Percentiles rank a stretch among this genome's conserved stretches.
Evolutionary conservation across 177 flowering plant species (phyloP).

Genomic region (Vitis hybrid): DNA sequence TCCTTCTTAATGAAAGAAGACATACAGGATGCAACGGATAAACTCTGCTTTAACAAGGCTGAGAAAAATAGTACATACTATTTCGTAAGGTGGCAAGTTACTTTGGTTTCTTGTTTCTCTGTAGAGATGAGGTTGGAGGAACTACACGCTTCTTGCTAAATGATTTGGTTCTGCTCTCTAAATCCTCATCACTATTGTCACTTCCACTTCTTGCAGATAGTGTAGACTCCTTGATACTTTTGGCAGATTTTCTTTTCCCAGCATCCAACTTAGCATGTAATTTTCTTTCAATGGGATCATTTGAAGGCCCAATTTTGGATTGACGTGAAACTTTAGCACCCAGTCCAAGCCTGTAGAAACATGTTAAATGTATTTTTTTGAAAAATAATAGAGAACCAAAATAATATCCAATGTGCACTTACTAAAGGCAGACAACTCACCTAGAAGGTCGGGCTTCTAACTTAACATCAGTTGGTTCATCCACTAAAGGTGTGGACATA

Average conservation of each 20-base stretch:
- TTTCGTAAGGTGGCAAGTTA: background rate
- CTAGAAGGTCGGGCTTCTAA: constrained; percentile 34
- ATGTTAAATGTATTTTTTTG: background rate
- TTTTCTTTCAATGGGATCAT: constrained; percentile 54
- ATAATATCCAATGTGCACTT: background rate
- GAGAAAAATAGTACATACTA: background rate
- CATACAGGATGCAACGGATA: no score
- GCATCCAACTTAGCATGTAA: constrained; percentile 44
- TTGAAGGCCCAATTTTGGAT: constrained; percentile 26
- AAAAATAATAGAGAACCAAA: background rate
- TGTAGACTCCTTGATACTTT: constrained; percentile 28
- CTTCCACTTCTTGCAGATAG: constrained; percentile 20
- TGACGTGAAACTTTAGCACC: constrained; percentile 55
- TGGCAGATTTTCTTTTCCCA: constrained; percentile 35
- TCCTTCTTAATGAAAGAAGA: no score
- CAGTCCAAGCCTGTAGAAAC: constrained; percentile 32
- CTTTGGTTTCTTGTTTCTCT: constrained; percentile 29
- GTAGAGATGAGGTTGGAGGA: constrained; percentile 16
- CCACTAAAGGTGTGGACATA: constrained; percentile 29
- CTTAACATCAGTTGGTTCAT: constrained; percentile 27
- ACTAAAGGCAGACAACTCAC: constrained; percentile 20
- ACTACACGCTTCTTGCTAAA: constrained; percentile 48
- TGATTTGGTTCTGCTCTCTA: constrained; percentile 53
- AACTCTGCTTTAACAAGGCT: no score
- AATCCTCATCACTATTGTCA: constrained; percentile 36